Evolutionary conservation across 1,284 basidiomycete species (phyloP).

Genomic region (Fomitopsis palustris): DNA sequence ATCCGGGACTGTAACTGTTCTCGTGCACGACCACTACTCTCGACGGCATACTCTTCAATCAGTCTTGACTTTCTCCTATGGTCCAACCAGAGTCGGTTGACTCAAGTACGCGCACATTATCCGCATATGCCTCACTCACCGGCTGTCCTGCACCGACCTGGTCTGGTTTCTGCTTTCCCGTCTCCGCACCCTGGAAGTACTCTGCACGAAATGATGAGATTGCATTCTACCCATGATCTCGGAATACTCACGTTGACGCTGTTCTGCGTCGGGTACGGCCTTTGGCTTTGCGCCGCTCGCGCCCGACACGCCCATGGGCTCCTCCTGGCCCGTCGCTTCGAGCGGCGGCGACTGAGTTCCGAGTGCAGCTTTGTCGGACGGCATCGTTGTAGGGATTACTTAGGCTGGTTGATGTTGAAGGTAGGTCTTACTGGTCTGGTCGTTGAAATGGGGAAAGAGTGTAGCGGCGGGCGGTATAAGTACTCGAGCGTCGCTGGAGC

Average conservation of each 20-base stretch:
- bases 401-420: too few species aligned
- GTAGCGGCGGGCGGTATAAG: too few species aligned
- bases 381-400: slow-evolving; percentile 11
- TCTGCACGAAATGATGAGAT: slow-evolving; percentile 9
- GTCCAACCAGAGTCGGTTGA: neutral
- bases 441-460: neutral
- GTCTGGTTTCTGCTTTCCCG: slow-evolving; percentile 2
- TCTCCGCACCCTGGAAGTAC: slow-evolving; percentile 15
- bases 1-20: too few species aligned
- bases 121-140: neutral
- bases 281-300: slow-evolving; percentile 35
- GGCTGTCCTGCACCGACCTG: slow-evolving; percentile 8
- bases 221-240: neutral
- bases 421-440: too few species aligned
- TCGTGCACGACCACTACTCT: too few species aligned
- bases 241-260: slow-evolving; percentile 30
- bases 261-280: slow-evolving; percentile 34
- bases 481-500: neutral
- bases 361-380: slow-evolving; percentile 19
- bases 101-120: neutral
- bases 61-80: neutral
- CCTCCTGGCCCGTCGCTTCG: slow-evolving; percentile 41
- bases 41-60: neutral
- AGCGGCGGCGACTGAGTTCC: slow-evolving; percentile 52
- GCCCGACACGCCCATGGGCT: slow-evolving; percentile 47